phyloP scores from a whole-genome alignment of 1,284 basidiomycete species.

The Rhodofomes roseus region DNA sequence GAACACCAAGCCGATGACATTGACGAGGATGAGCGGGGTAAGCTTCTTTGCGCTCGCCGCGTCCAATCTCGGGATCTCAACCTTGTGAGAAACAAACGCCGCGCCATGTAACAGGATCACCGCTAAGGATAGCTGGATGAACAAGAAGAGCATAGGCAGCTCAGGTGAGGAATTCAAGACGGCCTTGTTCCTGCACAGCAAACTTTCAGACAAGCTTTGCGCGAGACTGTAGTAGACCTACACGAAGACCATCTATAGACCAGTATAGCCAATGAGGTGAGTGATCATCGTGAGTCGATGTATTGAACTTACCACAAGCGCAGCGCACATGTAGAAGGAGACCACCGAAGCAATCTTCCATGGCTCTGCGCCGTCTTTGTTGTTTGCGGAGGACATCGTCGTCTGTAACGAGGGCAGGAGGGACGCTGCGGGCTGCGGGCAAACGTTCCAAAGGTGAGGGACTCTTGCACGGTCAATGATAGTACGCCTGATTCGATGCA shows the following conservation, averaged over 20 bases:
- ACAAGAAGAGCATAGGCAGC: constrained; percentile 65
- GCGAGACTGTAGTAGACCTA: constrained; percentile 28
- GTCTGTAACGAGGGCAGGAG: background rate
- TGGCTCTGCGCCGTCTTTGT: constrained; percentile 27
- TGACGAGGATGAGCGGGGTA: constrained; percentile 59
- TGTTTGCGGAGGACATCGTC: constrained; percentile 23
- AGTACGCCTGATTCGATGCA: background rate
- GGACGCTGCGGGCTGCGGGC: background rate
- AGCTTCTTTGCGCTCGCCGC: constrained; percentile 52
- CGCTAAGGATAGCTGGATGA: constrained; percentile 66
- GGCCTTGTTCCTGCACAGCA: constrained; percentile 59
- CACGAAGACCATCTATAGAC: constrained; percentile 63
- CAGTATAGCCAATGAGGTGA: background rate
- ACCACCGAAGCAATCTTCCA: constrained; percentile 68
- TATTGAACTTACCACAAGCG: constrained; percentile 54
- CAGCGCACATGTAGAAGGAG: constrained; percentile 72
- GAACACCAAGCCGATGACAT: constrained; percentile 71
- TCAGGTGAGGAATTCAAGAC: constrained; percentile 65
- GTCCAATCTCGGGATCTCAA: constrained; percentile 57
- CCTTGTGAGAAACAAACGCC: constrained; percentile 40
- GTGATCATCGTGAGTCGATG: background rate
- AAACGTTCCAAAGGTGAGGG: background rate
- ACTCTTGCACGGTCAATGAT: background rate
- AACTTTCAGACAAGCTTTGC: too few relatives aligned
- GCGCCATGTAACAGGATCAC: constrained; percentile 58